phyloP scores from a whole-genome alignment of 202 grass and related monocot genomes.

The Carex arenaria region DNA sequence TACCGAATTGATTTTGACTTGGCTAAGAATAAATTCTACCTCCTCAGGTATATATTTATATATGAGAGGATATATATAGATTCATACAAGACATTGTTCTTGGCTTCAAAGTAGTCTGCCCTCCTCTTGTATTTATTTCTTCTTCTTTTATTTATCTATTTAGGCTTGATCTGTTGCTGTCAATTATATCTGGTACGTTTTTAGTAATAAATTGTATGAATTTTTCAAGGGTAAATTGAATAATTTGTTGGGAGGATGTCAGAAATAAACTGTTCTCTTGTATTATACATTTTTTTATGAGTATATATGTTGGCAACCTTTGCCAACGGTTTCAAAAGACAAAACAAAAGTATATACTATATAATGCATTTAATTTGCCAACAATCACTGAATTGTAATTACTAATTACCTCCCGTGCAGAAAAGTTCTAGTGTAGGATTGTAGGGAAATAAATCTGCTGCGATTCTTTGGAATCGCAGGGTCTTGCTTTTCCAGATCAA shows the following conservation, averaged over 20 bases:
- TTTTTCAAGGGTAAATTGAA: background rate
- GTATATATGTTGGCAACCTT: background rate
- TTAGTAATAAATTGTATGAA: background rate
- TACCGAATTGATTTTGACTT: too few relatives aligned
- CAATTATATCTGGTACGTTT: background rate
- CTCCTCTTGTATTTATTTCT: background rate
- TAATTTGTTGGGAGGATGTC: background rate
- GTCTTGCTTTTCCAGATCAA: too few relatives aligned
- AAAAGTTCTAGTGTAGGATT: background rate
- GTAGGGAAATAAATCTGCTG: too few relatives aligned
- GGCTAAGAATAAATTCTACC: too few relatives aligned
- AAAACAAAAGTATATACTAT: background rate
- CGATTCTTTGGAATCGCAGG: too few relatives aligned
- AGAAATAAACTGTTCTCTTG: constrained; percentile 8
- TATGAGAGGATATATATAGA: too few relatives aligned
- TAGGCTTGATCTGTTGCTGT: background rate
- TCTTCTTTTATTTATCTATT: background rate
- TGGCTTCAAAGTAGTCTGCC: too few relatives aligned
- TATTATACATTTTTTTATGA: background rate
- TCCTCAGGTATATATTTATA: too few relatives aligned
- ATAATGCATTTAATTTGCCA: background rate
- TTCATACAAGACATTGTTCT: too few relatives aligned
- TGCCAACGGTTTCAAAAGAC: background rate
- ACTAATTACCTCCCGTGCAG: background rate
- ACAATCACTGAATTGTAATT: background rate